Evolutionary conservation across 83 land plant species (phyloP).

Genomic region (Larix sibirica): DNA sequence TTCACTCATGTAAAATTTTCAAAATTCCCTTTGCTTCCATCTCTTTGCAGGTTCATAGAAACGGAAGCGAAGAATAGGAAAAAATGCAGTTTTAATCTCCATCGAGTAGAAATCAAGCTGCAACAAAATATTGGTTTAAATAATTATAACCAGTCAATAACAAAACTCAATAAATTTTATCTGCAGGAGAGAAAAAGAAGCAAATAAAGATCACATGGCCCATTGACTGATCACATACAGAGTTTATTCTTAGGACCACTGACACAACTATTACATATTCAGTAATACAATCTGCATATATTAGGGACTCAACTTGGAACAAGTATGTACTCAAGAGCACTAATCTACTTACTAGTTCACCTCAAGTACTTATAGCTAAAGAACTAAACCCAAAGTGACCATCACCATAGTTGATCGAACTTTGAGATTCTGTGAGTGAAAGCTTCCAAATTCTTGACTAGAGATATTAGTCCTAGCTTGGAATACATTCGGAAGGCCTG

Average conservation of each 20-base stretch:
- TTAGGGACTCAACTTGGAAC: background rate
- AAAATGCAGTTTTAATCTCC: background rate
- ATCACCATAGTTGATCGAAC: background rate
- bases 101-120: background rate
- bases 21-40: background rate
- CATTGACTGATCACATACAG: background rate
- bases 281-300: background rate
- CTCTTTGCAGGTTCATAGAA: background rate
- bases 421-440: background rate
- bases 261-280: background rate
- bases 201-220: background rate
- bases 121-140: too few species aligned
- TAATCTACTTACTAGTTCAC: background rate
- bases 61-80: background rate
- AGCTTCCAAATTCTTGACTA: background rate
- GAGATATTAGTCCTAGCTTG: constrained; percentile 66
- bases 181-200: background rate
- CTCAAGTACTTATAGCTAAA: background rate
- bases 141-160: background rate
- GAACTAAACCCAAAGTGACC: background rate
- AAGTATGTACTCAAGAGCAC: constrained; percentile 6
- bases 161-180: background rate
- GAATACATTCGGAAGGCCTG: constrained; percentile 81
- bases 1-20: too few species aligned
- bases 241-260: background rate